phyloP scores from a whole-genome alignment of 371 early-diverging fungal species.

The Massospora cicadina region DNA sequence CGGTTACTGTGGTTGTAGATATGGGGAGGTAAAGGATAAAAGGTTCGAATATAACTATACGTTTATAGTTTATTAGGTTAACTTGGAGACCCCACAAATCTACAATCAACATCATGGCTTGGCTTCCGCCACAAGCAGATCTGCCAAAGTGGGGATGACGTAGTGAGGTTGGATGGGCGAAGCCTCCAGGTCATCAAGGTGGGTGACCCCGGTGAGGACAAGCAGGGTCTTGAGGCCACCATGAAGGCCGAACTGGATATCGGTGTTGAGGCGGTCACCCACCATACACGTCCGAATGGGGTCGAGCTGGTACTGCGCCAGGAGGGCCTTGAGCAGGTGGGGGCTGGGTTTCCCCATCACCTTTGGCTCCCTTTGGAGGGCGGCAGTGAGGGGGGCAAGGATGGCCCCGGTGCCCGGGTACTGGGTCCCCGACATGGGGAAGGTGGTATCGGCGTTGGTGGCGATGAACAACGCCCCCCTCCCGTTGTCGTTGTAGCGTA shows the following conservation, averaged over 20 bases:
- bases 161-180: slow-evolving; percentile 13
- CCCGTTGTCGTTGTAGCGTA: slow-evolving; percentile 25
- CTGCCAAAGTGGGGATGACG: not conserved
- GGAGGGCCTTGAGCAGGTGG: slow-evolving; percentile 79
- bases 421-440: slow-evolving; percentile 50
- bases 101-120: no score
- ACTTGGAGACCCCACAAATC: no score
- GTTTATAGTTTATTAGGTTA: no score
- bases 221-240: slow-evolving; percentile 77
- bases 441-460: slow-evolving; percentile 86
- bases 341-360: slow-evolving; percentile 87
- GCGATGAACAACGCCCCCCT: slow-evolving; percentile 62
- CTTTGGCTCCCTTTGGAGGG: slow-evolving; percentile 52
- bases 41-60: no score
- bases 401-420: slow-evolving; percentile 82
- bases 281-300: slow-evolving; percentile 80
- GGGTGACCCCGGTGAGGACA: slow-evolving; percentile 61
- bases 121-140: not conserved
- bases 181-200: not conserved
- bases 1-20: no score
- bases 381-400: slow-evolving; percentile 45
- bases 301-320: slow-evolving; percentile 55
- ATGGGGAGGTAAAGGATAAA: no score
- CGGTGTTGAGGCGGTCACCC: slow-evolving; percentile 89
- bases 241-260: slow-evolving; percentile 79